Percentiles rank a stretch among this genome's conserved stretches.
These are phyloP conservation scores for Aspergillus sp. DNA, from an alignment of 2,329 filamentous ascomycete species.

Conservation along the genomic window DNA sequence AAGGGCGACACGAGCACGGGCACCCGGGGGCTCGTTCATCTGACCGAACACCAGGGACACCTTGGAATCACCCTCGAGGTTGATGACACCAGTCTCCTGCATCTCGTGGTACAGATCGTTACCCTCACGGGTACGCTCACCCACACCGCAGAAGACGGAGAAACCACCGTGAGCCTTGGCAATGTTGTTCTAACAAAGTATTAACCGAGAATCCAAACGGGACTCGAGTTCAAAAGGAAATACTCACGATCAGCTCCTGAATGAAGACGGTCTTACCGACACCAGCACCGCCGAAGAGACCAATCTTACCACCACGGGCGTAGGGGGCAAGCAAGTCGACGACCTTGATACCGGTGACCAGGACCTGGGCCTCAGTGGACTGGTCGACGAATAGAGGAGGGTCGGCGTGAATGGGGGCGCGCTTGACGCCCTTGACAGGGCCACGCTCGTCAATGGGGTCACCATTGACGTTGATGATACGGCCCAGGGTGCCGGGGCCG, in stretches of 20 bases:
- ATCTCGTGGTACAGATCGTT: constrained; percentile 99
- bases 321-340: constrained; percentile 98
- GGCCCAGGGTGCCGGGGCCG: constrained; percentile 83
- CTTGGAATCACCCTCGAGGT: constrained; percentile 99
- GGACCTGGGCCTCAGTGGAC: constrained; percentile 90
- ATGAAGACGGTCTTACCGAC: constrained; percentile 99
- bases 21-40: constrained; percentile 99
- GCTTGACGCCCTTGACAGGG: constrained; percentile 88
- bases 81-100: constrained; percentile 99
- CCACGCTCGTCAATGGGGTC: constrained; percentile 99
- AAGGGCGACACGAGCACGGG: constrained; percentile 98
- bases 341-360: constrained; percentile 99
- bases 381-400: constrained; percentile 88
- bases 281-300: constrained; percentile 99
- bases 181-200: constrained; percentile 77
- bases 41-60: constrained; percentile 99
- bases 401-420: constrained; percentile 84
- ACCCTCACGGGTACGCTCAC: constrained; percentile 99
- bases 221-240: neutral
- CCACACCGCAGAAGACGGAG: constrained; percentile 99
- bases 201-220: neutral
- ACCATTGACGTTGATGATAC: constrained; percentile 99
- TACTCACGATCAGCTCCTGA: constrained; percentile 86
- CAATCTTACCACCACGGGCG: constrained; percentile 99
- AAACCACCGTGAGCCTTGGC: constrained; percentile 99